Base-by-base conservation (phyloP, 495 filamentous ascomycete species). In the Pseudoneurospora amorphoporcata region DNA sequence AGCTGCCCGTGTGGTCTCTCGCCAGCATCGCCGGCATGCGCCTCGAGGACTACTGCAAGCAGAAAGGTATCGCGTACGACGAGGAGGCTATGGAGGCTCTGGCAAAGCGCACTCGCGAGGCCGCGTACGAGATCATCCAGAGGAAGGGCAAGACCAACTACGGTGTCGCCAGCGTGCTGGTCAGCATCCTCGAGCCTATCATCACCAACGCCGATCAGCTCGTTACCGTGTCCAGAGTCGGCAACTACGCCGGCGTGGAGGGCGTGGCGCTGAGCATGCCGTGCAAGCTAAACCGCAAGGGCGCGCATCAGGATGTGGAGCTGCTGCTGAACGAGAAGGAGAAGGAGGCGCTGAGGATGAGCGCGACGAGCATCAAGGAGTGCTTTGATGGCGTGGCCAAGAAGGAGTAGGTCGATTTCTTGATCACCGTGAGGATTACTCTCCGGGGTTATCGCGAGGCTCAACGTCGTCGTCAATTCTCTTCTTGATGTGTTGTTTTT, bases 141-240 rank as follows among this genome's bases (percentile, higher is more conserved):
- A 78, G 84, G 10, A 88, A 88, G 75, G 88, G 88, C 7, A 88
- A 88, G 80, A 88, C 87, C 4, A 89, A 89, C 76, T 88, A 89
- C 73, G 86, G 88, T 43, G 83, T 88, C 0, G 89, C 87, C 0
- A 82, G 81, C 8, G 84, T 80, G 32, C 41, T 80, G 68, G 77
- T 79, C 14, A 74, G 72, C 69, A 76, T 80, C 42, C 43, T 80
- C 37, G 73, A 79, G 73, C 76, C 76, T 1, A 80, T 80, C 68
- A 72, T 80, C 47, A 79, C 75, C 32, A 70, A 79, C 37, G 72
- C 72, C 38, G 79, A 80, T 39, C 77, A 77, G 32, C 70, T 80
- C 16, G 68, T 80, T 47, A 79, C 79, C 1, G 77, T 80, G 14
- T 78, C 76, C 16, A 38, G 77, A 38, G 79, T 80, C 14, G 79